phyloP scores from a whole-genome alignment of 225 moss, liverwort and hornwort genomes.

The Bryoerythrophyllum caledonicum region DNA sequence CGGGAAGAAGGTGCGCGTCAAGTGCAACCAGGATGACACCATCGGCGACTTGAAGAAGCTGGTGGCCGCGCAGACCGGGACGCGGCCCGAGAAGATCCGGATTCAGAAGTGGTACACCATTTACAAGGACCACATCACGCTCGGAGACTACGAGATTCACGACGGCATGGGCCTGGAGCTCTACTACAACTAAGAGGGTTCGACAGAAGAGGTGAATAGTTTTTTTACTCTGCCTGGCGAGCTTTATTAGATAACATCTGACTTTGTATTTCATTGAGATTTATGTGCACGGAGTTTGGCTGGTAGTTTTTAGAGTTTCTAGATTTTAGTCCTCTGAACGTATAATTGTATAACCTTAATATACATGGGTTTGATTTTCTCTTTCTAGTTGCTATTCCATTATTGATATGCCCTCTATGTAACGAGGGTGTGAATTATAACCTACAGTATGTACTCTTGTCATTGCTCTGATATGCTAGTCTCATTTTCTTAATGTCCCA shows the following conservation, averaged over 20 bases:
- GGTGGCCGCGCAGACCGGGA: constrained; percentile 86
- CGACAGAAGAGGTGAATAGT: too few relatives aligned
- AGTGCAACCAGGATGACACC: constrained; percentile 85
- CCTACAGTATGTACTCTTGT: too few relatives aligned
- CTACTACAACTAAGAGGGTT: constrained; percentile 64
- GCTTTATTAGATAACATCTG: too few relatives aligned
- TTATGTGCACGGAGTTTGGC: constrained; percentile 1
- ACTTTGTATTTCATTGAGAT: constrained; percentile 1
- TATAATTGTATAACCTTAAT: constrained; percentile 3
- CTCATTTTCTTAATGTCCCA: background rate
- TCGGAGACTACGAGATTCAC: constrained; percentile 78
- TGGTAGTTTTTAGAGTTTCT: background rate
- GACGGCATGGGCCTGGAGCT: constrained; percentile 89
- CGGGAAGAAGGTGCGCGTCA: constrained; percentile 86
- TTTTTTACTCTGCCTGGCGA: too few relatives aligned
- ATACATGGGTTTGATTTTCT: background rate
- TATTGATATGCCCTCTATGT: too few relatives aligned
- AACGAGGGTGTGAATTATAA: too few relatives aligned
- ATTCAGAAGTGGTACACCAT: constrained; percentile 92
- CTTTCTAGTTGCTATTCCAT: too few relatives aligned
- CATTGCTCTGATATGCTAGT: too few relatives aligned
- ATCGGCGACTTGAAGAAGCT: constrained; percentile 86
- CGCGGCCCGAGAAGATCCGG: constrained; percentile 84
- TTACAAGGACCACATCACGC: constrained; percentile 84
- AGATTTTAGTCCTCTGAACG: constrained; percentile 5